Evolutionary conservation across 202 grass and related monocot genomes (phyloP), one percentile per base, ranked within the genome.

Genomic region (Cymbopogon flexuosus): DNA sequence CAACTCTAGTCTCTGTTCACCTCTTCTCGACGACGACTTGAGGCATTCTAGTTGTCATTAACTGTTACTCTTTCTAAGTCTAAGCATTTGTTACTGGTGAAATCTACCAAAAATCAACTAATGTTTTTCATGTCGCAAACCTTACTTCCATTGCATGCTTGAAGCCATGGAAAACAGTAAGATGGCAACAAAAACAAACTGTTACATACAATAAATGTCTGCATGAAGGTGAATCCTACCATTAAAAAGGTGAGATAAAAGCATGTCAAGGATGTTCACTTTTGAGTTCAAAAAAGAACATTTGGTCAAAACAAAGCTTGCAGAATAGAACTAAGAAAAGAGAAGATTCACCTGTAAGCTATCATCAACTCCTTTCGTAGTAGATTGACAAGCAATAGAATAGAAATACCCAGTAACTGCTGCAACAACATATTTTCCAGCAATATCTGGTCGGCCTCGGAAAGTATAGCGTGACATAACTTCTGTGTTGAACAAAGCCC

Each of bases 401-500:
- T 98, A 93, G 40, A 98, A 98, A 84, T 98, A 98, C 67, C 95
- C 95, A 24, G 90, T 94, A 59, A 98, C 95, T 70, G 95, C 95
- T 71, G 92, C 90, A 81, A 91, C 95, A 68, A 98, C 95, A 89
- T 98, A 98, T 87, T 90, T 91, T 56, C 84, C 92, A 19, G 89
- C 90, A 60, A 91, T 73, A 85, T 93, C 95, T 57, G 86, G 63
- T n/a, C 82, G 76, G 29, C 92, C 86, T 87, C 89, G 88, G 76
- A 86, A 65, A 67, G 92, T 98, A 83, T 98, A 93, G 62, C 86
- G 88, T 70, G 95, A 98, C 95, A 98, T 91, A 65, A 98, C 95
- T 82, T 93, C 95, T 60, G 95, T 98, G 77, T 98, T 98, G 81
- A 98, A 98, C 78, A 98, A 94, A 64, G 95, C 95, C 95, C 95